Evolutionary conservation across 805 yeast genomes (phyloP).

Genomic region (Pachysolen tannophilus): DNA sequence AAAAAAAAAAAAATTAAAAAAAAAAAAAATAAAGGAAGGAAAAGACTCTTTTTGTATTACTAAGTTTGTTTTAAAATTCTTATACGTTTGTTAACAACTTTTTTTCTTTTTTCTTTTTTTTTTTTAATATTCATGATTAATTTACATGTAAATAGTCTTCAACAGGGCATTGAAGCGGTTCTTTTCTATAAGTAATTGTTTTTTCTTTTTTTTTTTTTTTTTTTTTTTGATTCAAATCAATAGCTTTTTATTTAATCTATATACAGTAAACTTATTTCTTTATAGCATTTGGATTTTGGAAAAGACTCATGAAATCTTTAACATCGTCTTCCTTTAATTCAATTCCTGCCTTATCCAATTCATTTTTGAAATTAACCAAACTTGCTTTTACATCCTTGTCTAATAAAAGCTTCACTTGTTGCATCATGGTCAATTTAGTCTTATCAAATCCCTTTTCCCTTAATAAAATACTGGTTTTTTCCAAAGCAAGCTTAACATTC

Average conservation of each 20-base stretch:
- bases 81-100: too few relatives aligned
- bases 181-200: too few relatives aligned
- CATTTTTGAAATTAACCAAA: conserved; percentile 15
- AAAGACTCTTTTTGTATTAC: too few relatives aligned
- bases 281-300: conserved; percentile 10
- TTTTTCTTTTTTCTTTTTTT: not conserved
- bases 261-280: too few relatives aligned
- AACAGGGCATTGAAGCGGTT: too few relatives aligned
- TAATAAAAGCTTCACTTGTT: conserved; percentile 20
- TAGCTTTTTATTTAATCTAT: too few relatives aligned
- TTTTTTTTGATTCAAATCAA: too few relatives aligned
- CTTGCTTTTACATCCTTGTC: conserved; percentile 19
- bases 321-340: conserved; percentile 19
- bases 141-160: too few relatives aligned
- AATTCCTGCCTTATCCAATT: conserved; percentile 16
- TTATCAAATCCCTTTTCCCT: conserved; percentile 15
- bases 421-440: conserved; percentile 13
- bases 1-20: too few relatives aligned
- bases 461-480: conserved; percentile 22
- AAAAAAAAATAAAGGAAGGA: too few relatives aligned
- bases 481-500: conserved; percentile 24
- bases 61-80: too few relatives aligned
- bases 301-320: conserved; percentile 14
- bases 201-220: too few relatives aligned
- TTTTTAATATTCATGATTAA: not conserved